Conservation (phyloP, 2,329 filamentous ascomycete genomes). For the Hypoxylon sp. region DNA sequence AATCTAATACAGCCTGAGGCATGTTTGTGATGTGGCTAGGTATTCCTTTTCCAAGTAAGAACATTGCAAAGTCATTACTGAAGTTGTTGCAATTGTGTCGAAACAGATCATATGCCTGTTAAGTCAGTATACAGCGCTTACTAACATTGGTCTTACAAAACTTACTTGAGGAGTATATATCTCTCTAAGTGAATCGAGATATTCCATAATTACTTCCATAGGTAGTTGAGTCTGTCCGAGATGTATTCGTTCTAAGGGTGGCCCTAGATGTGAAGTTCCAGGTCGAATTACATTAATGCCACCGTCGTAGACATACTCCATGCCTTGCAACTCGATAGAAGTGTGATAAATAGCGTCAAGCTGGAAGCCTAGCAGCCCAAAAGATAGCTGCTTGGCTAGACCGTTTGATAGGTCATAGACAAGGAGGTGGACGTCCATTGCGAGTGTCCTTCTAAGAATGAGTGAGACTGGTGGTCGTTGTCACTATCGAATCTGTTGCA, state of each 20-base stretch:
- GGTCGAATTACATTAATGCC: constrained; percentile 86
- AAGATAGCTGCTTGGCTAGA: constrained; percentile 69
- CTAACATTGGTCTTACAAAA: not conserved
- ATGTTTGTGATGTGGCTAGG: constrained; percentile 88
- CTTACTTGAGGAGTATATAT: constrained; percentile 85
- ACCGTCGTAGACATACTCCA: constrained; percentile 92
- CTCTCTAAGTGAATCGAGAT: constrained; percentile 84
- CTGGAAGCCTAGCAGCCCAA: constrained; percentile 67
- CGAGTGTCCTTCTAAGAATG: not conserved
- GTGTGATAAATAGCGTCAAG: constrained; percentile 98
- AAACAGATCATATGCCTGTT: constrained; percentile 86
- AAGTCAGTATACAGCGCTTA: constrained; percentile 13
- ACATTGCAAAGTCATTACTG: constrained; percentile 91
- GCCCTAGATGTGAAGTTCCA: constrained; percentile 88
- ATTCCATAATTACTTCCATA: constrained; percentile 86
- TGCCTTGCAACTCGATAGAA: constrained; percentile 84
- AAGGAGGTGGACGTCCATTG: constrained; percentile 82
- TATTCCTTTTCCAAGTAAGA: constrained; percentile 89
- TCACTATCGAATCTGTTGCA: not conserved
- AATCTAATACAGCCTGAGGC: constrained; percentile 86
- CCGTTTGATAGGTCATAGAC: constrained; percentile 83
- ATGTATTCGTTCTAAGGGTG: constrained; percentile 80
- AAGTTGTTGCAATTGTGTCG: constrained; percentile 99
- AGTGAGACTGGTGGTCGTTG: not conserved
- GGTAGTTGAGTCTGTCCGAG: constrained; percentile 85